A percentile compares a stretch with the other conserved stretches of the same genome.
phyloP scores from a whole-genome alignment of 2,329 filamentous ascomycete species.

The Diaporthe vexans region DNA sequence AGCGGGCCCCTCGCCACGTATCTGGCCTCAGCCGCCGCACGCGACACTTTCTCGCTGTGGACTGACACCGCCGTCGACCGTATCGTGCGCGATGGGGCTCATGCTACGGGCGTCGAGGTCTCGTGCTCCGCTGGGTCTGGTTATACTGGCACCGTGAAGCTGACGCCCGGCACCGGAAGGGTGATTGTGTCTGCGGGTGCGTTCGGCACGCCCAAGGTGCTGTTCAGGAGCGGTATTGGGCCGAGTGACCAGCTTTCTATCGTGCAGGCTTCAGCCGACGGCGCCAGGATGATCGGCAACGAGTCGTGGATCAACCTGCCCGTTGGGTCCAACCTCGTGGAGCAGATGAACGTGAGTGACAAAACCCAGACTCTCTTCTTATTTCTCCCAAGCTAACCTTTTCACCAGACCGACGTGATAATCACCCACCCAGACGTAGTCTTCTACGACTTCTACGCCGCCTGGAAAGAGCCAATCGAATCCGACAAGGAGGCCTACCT shows the following conservation, averaged over 20 bases:
- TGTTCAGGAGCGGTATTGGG: slow-evolving; percentile 78
- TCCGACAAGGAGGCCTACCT: slow-evolving; percentile 61
- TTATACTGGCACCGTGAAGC: slow-evolving; percentile 70
- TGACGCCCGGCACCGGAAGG: slow-evolving; percentile 71
- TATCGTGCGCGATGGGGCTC: slow-evolving; percentile 73
- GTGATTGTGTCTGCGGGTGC: slow-evolving; percentile 78
- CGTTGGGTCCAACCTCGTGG: slow-evolving; percentile 69
- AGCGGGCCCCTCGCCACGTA: slow-evolving; percentile 81
- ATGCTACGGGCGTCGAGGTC: slow-evolving; percentile 77
- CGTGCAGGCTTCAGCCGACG: slow-evolving; percentile 65
- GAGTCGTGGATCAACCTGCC: slow-evolving; percentile 70
- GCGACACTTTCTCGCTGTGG: slow-evolving; percentile 77
- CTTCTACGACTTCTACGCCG: slow-evolving; percentile 76
- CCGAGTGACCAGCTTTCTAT: slow-evolving; percentile 70
- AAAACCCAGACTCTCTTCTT: too few species aligned
- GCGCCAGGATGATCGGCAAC: slow-evolving; percentile 63
- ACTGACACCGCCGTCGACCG: slow-evolving; percentile 75
- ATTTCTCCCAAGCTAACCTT: background rate
- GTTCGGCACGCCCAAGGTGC: slow-evolving; percentile 77
- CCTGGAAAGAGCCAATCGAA: slow-evolving; percentile 64
- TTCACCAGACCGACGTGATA: slow-evolving; percentile 57
- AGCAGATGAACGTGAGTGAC: slow-evolving; percentile 58
- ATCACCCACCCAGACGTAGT: slow-evolving; percentile 59
- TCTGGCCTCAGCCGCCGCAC: slow-evolving; percentile 70
- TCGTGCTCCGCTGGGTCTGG: slow-evolving; percentile 66